Conservation (phyloP, 805 yeast species). For the Candida krabiensis region DNA sequence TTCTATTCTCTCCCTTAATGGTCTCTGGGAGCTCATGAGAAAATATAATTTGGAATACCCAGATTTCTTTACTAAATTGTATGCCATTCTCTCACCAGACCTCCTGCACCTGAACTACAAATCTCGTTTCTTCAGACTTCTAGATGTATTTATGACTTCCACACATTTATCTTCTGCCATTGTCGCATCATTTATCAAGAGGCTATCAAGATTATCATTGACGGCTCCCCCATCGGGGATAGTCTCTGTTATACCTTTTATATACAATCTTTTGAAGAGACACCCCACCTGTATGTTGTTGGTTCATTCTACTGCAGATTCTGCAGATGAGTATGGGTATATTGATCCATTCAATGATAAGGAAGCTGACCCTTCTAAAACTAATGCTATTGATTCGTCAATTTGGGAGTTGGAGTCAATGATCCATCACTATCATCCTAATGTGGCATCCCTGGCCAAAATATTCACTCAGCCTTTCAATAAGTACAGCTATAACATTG, state of each 20-base stretch:
- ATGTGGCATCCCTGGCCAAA: conserved; percentile 87
- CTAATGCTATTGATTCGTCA: conserved; percentile 81
- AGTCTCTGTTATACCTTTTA: conserved; percentile 84
- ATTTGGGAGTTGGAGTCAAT: conserved; percentile 89
- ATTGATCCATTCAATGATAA: conserved; percentile 65
- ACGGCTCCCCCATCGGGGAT: conserved; percentile 86
- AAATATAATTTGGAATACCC: conserved; percentile 87
- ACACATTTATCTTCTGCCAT: conserved; percentile 82
- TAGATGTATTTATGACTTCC: conserved; percentile 82
- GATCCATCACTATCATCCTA: conserved; percentile 85
- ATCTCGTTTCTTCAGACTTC: conserved; percentile 82
- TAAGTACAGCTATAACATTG: conserved; percentile 84
- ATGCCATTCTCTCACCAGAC: conserved; percentile 73
- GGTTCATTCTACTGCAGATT: conserved; percentile 60
- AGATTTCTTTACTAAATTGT: conserved; percentile 78
- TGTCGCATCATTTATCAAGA: conserved; percentile 87
- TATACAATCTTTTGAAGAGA: conserved; percentile 82
- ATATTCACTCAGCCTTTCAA: conserved; percentile 88
- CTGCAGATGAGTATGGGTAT: conserved; percentile 26
- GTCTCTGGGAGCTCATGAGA: conserved; percentile 82
- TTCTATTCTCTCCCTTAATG: conserved; percentile 76
- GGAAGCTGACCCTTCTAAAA: conserved; percentile 73
- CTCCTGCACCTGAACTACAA: conserved; percentile 77
- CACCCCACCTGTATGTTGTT: conserved; percentile 94
- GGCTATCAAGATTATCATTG: conserved; percentile 70